A percentile compares a stretch with the other conserved stretches of the same genome.
These are phyloP conservation scores for Cutaneotrichosporon dermatis DNA, from an alignment of 1,284 basidiomycete species.

Conservation along the genomic window DNA sequence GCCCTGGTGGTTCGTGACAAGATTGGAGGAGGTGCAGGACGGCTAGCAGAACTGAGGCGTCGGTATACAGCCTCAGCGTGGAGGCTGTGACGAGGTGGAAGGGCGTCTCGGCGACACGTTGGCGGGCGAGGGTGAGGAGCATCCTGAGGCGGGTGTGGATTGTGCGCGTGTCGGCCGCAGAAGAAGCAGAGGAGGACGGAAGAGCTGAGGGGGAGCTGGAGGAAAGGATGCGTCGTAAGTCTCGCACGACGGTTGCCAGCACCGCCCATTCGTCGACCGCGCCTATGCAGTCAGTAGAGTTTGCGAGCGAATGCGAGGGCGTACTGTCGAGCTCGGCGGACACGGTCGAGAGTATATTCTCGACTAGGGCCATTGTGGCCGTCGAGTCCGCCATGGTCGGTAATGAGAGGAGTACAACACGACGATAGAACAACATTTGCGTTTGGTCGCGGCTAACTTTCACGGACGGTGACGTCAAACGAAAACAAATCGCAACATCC, in stretches of 20 bases:
- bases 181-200: neutral
- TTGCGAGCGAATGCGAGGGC: too few species aligned
- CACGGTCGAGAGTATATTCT: neutral
- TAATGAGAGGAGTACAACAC: too few species aligned
- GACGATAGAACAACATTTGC: too few species aligned
- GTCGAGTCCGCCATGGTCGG: neutral
- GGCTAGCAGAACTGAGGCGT: slow-evolving; percentile 41
- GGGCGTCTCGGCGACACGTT: slow-evolving; percentile 47
- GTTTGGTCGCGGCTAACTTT: too few species aligned
- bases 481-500: too few species aligned
- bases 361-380: neutral
- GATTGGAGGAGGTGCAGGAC: slow-evolving; percentile 18
- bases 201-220: neutral
- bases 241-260: neutral
- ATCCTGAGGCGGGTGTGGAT: slow-evolving; percentile 12
- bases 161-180: neutral
- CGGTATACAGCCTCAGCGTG: slow-evolving; percentile 52
- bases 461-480: neutral
- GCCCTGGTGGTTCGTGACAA: too few species aligned
- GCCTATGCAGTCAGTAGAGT: too few species aligned
- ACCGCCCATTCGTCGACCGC: neutral
- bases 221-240: neutral
- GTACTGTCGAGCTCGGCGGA: neutral
- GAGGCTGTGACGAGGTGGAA: slow-evolving; percentile 45
- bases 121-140: slow-evolving; percentile 46